Evolutionary conservation across 352 stramenopile genomes (phyloP), one percentile per base, ranked within the genome.

Genomic region (Pythium guiyangense): DNA sequence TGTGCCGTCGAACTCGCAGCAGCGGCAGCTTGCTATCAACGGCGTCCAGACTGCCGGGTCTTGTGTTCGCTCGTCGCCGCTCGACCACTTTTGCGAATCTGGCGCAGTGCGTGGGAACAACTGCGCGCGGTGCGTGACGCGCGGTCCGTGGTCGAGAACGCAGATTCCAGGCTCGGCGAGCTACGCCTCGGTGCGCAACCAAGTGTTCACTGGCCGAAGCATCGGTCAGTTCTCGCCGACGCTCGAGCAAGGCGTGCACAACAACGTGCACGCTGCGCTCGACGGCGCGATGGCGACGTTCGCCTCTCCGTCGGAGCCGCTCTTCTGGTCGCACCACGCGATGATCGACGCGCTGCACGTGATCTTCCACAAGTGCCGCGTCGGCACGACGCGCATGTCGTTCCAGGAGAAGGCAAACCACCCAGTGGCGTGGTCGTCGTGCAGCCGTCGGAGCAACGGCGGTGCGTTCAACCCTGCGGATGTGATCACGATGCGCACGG

Each of bases 311-410:
- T 49, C 67, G 3, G 79, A 89, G 51, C 79, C 76, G 2, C 64
- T 89, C 5, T 89, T 89, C 55, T 89, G 69, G 57, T 71, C 68
- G 3, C 76, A 87, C 29, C 79, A 87, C 40, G 71, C 59, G 6
- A 64, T 54, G 39, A 60, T 87, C 2, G 79, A 90, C 31, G 42
- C 76, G 48, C 56, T 86, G 0, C 68, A 81, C 31, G 62, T 61
- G 0, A 79, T 86, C 53, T 88, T 84, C 60, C 63, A 84, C 55
- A 83, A 84, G 31, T 90, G 79, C 52, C 71, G 48, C 12, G 66
- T 69, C 14, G 60, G 65, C 18, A 31, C 54, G 9, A 22, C 55
- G 26, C 39, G 42, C 20, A 59, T 82, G 49, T 68, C 55, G 6
- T 47, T 74, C n/a, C 31, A 31, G 6, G 52, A 73, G 34, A 75